Evolutionary conservation across 352 stramenopile species (phyloP), one percentile per base, ranked within the genome.

Genomic region (Phytophthora sansomeana): DNA sequence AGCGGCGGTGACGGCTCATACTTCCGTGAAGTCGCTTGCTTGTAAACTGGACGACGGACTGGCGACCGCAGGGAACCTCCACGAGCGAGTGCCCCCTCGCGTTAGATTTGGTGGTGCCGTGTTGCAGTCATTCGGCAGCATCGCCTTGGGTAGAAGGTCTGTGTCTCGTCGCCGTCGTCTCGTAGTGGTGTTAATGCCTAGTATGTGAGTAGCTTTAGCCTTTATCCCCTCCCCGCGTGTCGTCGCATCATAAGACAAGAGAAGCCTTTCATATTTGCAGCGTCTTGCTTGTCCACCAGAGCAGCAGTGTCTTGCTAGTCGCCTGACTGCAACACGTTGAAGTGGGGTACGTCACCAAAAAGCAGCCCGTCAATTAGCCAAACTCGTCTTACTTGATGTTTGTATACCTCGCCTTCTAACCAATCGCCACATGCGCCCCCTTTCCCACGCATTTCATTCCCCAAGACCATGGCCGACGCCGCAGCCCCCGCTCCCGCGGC

Each of bases 141-240:
- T 48, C 47, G 48, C 30, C 50, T 68, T 48, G 33, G 63, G 49
- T 59, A 63, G 50, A 47, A 51, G 50, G 46, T 55, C 21, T 48
- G 49, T 43, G 38, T 65, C 36, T 39, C 53, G 58, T 39, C 53
- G 58, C 53, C 50, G 30, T 60, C 48, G 35, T 53, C 41, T 52
- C 60, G 60, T 69, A 51, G 60, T 67, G 46, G 43, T 68, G 68
- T 67, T 58, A 70, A 69, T 75, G 66, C 70, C 57, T 78, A 60
- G 66, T 72, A 66, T 78, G 70, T 70, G 67, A 75, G 66, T 78
- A 74, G 71, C 61, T 60, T 69, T 69, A 65, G 55, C 56, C 50
- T 61, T 77, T 72, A 43, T n/a, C 36, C 42, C 17, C 38, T 19
- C 50, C 49, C 29, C 39, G 33, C 49, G 63, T 67, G 26, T 44